Evolutionary conservation across 176 grass and related monocot species (phyloP), one percentile per base, ranked within the genome.

Genomic region (Pontederia paniculata): DNA sequence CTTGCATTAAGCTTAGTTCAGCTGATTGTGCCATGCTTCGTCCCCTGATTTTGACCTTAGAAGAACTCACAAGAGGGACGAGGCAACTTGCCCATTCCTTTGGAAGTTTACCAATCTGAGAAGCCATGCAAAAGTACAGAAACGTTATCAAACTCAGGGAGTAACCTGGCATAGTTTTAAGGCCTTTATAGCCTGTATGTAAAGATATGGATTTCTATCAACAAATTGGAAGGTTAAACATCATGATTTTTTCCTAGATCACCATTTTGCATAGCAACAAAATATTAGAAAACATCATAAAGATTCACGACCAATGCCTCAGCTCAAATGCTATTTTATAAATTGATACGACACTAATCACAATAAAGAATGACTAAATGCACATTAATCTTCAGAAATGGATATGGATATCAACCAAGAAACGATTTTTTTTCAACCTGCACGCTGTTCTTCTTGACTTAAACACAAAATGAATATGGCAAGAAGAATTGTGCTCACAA

Each of bases 1-100:
- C 84, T 73, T 95, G 76, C 89, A 95, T 85, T 50, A 95, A 62
- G 0, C 57, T 77, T 43, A 95, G 73, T n/a, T 89, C 66, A 23
- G 70, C 49, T 10, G 69, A 57, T 9, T 73, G 73, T 46, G 76
- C 52, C 44, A 85, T 75, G 17, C 71, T 62, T 61, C 74, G 71
- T 15, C 74, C 89, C 45, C 58, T 76, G 17, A 95, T 77, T 81
- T 77, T 89, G 21, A 95, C 81, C 70, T 89, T 95, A 20, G 84
- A 85, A 16, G 89, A 85, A 52, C 44, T 82, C 53, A 95, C 84
- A 66, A 95, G 81, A 0, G 84, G 84, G 16, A 95, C 78, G 16
- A 95, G 76, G 52, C 76, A 83, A 60, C 80, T 74, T 11, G 78
- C 75, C 84, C 84, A 95, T 14, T 95, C 84, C 10, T 70, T 21